Conservation (phyloP, 495 filamentous ascomycete species). For the Aspergillus heteromorphus region DNA sequence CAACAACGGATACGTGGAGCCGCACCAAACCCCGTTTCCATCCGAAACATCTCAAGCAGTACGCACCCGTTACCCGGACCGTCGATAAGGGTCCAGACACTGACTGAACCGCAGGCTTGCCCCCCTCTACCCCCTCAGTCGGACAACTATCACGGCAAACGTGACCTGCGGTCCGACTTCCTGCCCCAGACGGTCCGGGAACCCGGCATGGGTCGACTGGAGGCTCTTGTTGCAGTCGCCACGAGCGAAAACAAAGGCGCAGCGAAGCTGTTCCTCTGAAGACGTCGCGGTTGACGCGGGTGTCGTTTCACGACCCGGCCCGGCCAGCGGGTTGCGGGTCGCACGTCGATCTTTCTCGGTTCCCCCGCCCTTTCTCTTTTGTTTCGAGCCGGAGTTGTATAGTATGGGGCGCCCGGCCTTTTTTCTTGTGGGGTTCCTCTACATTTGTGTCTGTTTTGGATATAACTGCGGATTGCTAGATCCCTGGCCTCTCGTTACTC, state of each 20-base stretch:
- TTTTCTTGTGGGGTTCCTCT: conserved; percentile 5
- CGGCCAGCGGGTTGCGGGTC: not conserved
- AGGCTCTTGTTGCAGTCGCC: conserved; percentile 84
- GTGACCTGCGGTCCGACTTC: conserved; percentile 27
- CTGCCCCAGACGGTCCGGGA: conserved; percentile 26
- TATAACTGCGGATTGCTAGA: conserved; percentile 19
- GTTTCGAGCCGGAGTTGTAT: conserved; percentile 14
- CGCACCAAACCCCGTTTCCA: conserved; percentile 38
- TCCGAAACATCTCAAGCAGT: conserved; percentile 41
- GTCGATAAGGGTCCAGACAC: conserved; percentile 28
- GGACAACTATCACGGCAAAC: conserved; percentile 32
- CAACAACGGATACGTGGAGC: conserved; percentile 57
- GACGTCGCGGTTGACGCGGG: not conserved
- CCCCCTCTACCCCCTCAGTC: conserved; percentile 29
- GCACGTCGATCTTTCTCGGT: not conserved
- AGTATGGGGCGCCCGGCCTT: conserved; percentile 5
- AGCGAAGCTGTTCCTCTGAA: conserved; percentile 37
- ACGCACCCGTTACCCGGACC: conserved; percentile 30
- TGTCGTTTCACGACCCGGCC: not conserved
- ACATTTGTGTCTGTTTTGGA: conserved; percentile 7
- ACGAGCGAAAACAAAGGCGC: conserved; percentile 71
- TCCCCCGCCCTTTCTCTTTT: conserved; percentile 7
- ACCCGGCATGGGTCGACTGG: conserved; percentile 63
- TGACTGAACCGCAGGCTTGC: conserved; percentile 41
- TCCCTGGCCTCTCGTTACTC: conserved; percentile 13